Conservation (phyloP, 129 eudicot genomes). For the Tagetes patula region DNA sequence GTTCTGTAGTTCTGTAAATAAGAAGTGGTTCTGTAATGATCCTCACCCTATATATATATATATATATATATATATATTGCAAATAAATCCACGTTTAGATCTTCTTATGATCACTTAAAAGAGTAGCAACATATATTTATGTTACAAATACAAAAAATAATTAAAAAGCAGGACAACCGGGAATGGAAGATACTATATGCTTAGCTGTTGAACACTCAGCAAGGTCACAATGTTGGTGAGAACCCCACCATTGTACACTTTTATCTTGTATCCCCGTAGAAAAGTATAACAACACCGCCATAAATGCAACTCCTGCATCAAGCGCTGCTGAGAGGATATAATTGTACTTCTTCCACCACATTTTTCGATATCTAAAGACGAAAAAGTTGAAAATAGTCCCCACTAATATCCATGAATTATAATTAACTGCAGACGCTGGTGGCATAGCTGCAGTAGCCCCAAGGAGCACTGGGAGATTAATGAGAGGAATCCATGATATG, state of each 20-base stretch:
- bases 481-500: constrained; percentile 60
- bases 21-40: too few relatives aligned
- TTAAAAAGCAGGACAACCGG: constrained; percentile 62
- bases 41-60: too few relatives aligned
- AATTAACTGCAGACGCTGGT: constrained; percentile 73
- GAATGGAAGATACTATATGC: constrained; percentile 34
- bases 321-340: constrained; percentile 83
- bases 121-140: too few relatives aligned
- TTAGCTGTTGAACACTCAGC: constrained; percentile 81
- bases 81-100: too few relatives aligned
- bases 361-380: constrained; percentile 58
- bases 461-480: constrained; percentile 77
- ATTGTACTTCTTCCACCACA: constrained; percentile 90
- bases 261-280: constrained; percentile 40
- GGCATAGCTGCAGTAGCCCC: constrained; percentile 86
- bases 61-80: too few relatives aligned
- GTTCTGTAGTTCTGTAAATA: too few relatives aligned
- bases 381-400: constrained; percentile 79
- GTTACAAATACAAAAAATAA: neutral
- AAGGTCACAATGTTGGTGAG: constrained; percentile 51
- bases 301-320: constrained; percentile 88
- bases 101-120: too few relatives aligned
- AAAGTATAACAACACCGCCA: constrained; percentile 72
- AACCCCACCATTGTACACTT: constrained; percentile 70
- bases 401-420: constrained; percentile 63